These are phyloP conservation scores for Gracilaria gracilis DNA, from an alignment of 23 red algal genomes.

Conservation along the genomic window DNA sequence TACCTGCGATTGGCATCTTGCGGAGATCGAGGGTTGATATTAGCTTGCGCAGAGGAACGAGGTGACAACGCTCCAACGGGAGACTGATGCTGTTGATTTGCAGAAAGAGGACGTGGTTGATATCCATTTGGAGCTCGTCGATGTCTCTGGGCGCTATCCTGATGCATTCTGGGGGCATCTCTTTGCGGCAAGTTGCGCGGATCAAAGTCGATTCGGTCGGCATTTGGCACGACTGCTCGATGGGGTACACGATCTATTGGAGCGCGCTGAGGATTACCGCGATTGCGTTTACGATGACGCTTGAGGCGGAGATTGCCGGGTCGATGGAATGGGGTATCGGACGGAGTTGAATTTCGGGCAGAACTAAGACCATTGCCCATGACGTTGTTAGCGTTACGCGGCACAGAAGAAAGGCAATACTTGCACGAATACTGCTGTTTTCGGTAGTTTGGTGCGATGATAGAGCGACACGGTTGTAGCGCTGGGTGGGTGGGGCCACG, in stretches of 20 bases:
- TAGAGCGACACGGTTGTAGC: neutral
- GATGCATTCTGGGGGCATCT: constrained; percentile 25
- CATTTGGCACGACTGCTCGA: neutral
- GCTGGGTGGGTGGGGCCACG: neutral
- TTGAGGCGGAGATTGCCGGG: neutral
- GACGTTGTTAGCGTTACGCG: neutral
- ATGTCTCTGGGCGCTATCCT: neutral
- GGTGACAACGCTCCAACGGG: neutral
- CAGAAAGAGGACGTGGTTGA: neutral
- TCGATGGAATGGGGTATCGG: constrained; percentile 15
- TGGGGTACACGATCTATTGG: neutral
- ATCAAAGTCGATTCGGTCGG: constrained; percentile 45
- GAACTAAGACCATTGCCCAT: constrained; percentile 24
- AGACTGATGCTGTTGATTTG: neutral
- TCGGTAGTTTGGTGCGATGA: neutral
- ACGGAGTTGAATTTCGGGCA: constrained; percentile 21
- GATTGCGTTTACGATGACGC: constrained; percentile 37
- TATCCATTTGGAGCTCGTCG: constrained; percentile 12
- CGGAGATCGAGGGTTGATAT: neutral
- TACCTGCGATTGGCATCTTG: neutral
- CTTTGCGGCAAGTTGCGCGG: constrained; percentile 33
- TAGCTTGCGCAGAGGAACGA: neutral
- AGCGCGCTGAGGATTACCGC: neutral
- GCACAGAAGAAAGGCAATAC: neutral
- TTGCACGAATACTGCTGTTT: neutral